Evolutionary conservation across 1,284 basidiomycete species (phyloP).

Genomic region (Sporisorium sorghi): DNA sequence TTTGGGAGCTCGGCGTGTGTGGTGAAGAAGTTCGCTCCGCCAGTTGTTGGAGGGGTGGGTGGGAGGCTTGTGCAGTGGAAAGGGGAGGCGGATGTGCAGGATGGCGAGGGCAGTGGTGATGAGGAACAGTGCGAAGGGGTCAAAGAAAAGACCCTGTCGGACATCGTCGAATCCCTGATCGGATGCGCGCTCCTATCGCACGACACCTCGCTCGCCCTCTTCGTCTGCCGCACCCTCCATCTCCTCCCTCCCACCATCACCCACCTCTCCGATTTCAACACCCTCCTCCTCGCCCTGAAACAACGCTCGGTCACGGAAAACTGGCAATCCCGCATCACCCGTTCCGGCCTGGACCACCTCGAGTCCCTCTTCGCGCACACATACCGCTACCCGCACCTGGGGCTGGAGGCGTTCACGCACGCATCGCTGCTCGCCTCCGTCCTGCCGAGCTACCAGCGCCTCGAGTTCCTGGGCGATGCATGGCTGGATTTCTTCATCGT

Average conservation of each 20-base stretch:
- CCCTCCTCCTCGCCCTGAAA: constrained; percentile 14
- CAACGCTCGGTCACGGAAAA: constrained; percentile 18
- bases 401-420: constrained; percentile 56
- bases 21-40: constrained; percentile 4
- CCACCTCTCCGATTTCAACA: constrained; percentile 21
- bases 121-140: constrained; percentile 2
- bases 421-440: constrained; percentile 36
- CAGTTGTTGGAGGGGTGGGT: constrained; percentile 8
- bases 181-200: constrained; percentile 30
- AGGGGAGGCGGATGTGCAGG: neutral
- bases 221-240: constrained; percentile 15
- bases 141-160: constrained; percentile 44
- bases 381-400: constrained; percentile 55
- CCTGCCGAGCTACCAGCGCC: constrained; percentile 53
- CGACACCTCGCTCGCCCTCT: constrained; percentile 7
- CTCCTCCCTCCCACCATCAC: constrained; percentile 26
- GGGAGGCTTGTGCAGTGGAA: neutral
- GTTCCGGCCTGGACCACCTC: constrained; percentile 21
- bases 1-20: constrained; percentile 7
- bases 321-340: constrained; percentile 31
- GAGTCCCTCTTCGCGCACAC: constrained; percentile 35
- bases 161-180: constrained; percentile 53
- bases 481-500: constrained; percentile 53
- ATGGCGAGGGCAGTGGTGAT: neutral
- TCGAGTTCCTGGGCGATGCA: constrained; percentile 62